A percentile compares a stretch with the other conserved stretches of the same genome.
Evolutionary conservation across 148 eudicot genomes (phyloP).

Genomic region (Vaccinium darrowii): DNA sequence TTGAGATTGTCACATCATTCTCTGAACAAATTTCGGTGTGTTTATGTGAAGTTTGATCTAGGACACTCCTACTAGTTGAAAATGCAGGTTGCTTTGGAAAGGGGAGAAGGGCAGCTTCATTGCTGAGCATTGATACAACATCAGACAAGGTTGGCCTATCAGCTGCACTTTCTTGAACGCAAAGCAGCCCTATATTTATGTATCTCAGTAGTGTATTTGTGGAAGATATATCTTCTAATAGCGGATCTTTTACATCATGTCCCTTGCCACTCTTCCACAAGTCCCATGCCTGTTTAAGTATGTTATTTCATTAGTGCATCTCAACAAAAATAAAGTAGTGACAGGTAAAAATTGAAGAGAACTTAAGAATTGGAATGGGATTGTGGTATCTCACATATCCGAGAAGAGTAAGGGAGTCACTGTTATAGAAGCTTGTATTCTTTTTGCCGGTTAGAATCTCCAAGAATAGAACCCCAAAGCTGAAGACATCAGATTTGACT

Average conservation of each 20-base stretch:
- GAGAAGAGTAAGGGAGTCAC: neutral
- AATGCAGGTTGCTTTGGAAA: neutral
- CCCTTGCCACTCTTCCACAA: too few species aligned
- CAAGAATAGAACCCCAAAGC: neutral
- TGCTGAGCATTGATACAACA: too few species aligned
- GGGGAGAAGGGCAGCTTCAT: neutral
- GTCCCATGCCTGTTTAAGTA: too few species aligned
- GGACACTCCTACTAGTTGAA: too few species aligned
- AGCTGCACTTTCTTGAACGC: slow-evolving; percentile 9
- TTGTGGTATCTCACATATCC: neutral
- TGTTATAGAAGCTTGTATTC: neutral
- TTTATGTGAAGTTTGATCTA: too few species aligned
- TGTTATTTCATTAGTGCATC: too few species aligned
- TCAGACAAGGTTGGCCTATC: neutral
- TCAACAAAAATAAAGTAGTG: neutral
- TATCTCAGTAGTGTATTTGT: neutral
- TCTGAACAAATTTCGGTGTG: too few species aligned
- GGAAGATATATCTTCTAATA: too few species aligned
- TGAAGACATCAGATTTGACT: slow-evolving; percentile 12
- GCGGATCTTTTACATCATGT: too few species aligned
- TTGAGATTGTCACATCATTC: neutral
- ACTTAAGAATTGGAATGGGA: neutral
- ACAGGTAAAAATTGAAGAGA: neutral
- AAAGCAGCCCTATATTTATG: slow-evolving; percentile 7
- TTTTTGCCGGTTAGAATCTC: neutral